Percentiles rank a stretch among this genome's conserved stretches.
phyloP scores from a whole-genome alignment of 768 basidiomycete genomes.

The Boletus tylopilopsis region DNA sequence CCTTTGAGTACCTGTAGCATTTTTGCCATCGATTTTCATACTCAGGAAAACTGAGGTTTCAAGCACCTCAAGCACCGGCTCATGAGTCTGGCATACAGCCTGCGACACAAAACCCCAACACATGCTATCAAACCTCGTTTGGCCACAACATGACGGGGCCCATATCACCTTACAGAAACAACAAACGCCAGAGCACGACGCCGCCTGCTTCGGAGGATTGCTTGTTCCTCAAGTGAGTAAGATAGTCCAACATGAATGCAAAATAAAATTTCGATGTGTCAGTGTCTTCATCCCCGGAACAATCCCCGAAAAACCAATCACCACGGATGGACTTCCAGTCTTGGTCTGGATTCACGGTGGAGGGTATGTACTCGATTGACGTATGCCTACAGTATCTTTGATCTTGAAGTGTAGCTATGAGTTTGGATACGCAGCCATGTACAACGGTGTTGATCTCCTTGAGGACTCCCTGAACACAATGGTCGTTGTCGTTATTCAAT shows the following conservation, averaged over 20 bases:
- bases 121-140: slow-evolving; percentile 20
- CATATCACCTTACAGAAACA: background rate
- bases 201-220: slow-evolving; percentile 30
- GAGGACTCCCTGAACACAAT: slow-evolving; percentile 20
- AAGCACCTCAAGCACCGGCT: slow-evolving; percentile 26
- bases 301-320: background rate
- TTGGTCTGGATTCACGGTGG: slow-evolving; percentile 38
- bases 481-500: slow-evolving; percentile 31
- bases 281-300: slow-evolving; percentile 14
- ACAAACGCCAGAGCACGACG: slow-evolving; percentile 8
- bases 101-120: slow-evolving; percentile 24
- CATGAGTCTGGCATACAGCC: slow-evolving; percentile 18
- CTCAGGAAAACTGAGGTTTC: slow-evolving; percentile 24
- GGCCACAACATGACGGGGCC: slow-evolving; percentile 8
- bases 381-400: background rate
- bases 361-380: slow-evolving; percentile 16
- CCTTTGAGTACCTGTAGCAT: too few species aligned
- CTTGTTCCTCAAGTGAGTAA: slow-evolving; percentile 21
- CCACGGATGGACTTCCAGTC: slow-evolving; percentile 23
- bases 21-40: background rate
- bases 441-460: slow-evolving; percentile 24
- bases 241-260: too few species aligned
- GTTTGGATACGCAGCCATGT: slow-evolving; percentile 15
- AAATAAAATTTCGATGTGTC: background rate
- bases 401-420: slow-evolving; percentile 20